phyloP scores from a whole-genome alignment of 2,329 filamentous ascomycete genomes.

The Botrytis porri region DNA sequence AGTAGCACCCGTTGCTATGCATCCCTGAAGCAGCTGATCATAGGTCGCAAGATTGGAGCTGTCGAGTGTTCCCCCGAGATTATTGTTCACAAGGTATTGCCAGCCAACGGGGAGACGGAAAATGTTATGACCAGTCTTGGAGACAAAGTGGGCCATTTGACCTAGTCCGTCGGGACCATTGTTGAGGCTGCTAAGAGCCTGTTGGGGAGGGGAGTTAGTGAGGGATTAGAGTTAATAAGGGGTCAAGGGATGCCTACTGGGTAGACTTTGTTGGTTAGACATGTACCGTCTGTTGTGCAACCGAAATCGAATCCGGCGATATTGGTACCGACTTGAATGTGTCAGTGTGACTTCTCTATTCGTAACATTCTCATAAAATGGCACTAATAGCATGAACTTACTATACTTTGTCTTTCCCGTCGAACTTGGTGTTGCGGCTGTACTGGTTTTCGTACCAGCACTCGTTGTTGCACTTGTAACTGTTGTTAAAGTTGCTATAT shows the following conservation, averaged over 20 bases:
- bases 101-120: conserved; percentile 56
- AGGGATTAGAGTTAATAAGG: background rate
- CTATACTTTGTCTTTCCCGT: conserved; percentile 29
- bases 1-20: conserved; percentile 52
- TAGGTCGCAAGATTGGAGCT: conserved; percentile 49
- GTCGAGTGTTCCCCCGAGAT: conserved; percentile 51
- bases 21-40: conserved; percentile 54
- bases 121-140: conserved; percentile 45
- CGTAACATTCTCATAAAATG: background rate
- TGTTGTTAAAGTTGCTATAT: conserved; percentile 9
- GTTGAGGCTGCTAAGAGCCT: conserved; percentile 34
- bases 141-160: conserved; percentile 38
- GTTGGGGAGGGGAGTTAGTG: background rate
- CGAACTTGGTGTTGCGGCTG: background rate
- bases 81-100: conserved; percentile 57
- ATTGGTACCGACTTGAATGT: conserved; percentile 30
- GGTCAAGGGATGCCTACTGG: conserved; percentile 23
- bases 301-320: conserved; percentile 48
- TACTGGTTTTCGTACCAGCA: background rate
- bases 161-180: conserved; percentile 38
- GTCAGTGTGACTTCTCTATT: background rate
- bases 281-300: conserved; percentile 43
- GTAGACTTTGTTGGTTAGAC: conserved; percentile 35
- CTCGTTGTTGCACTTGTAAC: conserved; percentile 9
- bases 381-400: conserved; percentile 3